Percentiles rank a stretch among this genome's conserved stretches.
These are phyloP conservation scores for Trifolium repens DNA, from an alignment of 306 rosid species.

Conservation along the genomic window DNA sequence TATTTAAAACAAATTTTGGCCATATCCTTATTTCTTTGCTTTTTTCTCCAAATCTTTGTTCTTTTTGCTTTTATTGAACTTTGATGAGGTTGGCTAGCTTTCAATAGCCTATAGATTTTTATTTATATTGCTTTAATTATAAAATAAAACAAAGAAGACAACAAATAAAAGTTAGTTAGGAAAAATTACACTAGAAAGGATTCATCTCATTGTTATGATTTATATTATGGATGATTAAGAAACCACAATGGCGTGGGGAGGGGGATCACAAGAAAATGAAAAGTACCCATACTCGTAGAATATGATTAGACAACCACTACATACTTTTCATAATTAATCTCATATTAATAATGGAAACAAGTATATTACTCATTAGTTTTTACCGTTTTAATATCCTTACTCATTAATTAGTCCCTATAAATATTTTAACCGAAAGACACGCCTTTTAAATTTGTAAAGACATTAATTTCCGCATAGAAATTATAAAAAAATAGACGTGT, in stretches of 20 bases:
- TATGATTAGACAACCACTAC: slow-evolving; percentile 43
- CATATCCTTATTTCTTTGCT: slow-evolving; percentile 19
- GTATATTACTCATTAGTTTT: no score
- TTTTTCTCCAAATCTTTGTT: slow-evolving; percentile 30
- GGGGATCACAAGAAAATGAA: slow-evolving; percentile 1
- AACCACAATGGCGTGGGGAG: slow-evolving; percentile 13
- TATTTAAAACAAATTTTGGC: slow-evolving; percentile 10
- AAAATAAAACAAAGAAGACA: neutral
- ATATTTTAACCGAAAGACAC: no score
- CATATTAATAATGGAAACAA: no score
- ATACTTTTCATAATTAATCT: neutral
- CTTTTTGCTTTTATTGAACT: slow-evolving; percentile 33
- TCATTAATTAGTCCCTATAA: no score
- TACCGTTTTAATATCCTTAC: no score
- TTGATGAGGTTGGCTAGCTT: slow-evolving; percentile 6
- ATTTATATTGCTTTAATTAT: slow-evolving; percentile 18
- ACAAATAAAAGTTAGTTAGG: slow-evolving; percentile 21
- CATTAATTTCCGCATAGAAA: no score
- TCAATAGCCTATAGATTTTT: neutral
- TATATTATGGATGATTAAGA: slow-evolving; percentile 39
- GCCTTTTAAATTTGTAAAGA: no score
- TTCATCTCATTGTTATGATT: neutral
- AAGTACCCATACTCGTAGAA: slow-evolving; percentile 30
- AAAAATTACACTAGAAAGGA: neutral
- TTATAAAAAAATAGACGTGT: no score